These are phyloP conservation scores for Colletotrichum acutatum DNA, from an alignment of 2,329 filamentous ascomycete genomes.

Conservation along the genomic window DNA sequence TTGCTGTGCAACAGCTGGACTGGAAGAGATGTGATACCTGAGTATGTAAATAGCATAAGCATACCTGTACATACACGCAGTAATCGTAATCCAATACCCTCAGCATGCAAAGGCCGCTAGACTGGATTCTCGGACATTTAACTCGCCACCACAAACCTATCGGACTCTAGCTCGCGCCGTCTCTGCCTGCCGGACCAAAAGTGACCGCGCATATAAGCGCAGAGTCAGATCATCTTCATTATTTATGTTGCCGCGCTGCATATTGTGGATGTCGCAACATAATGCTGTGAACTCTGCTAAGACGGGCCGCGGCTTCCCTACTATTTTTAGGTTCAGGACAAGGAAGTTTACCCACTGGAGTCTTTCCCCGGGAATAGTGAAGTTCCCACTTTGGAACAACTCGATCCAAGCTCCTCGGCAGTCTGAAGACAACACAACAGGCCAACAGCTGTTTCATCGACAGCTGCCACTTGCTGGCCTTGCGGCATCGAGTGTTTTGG, in stretches of 20 bases:
- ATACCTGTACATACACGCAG: neutral
- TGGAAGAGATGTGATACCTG: neutral
- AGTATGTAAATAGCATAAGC: neutral
- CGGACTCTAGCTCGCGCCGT: neutral
- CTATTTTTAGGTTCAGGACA: neutral
- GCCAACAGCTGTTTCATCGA: neutral
- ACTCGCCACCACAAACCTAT: neutral
- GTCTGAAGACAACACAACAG: no score
- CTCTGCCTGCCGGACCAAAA: neutral
- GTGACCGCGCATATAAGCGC: neutral
- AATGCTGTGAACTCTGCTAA: neutral
- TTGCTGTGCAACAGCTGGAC: neutral
- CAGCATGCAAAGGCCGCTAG: no score
- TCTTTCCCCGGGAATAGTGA: neutral
- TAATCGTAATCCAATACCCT: neutral
- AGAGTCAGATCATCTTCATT: neutral
- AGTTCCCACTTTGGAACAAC: neutral
- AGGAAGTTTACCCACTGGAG: neutral
- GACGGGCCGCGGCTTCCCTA: neutral
- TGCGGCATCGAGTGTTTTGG: neutral
- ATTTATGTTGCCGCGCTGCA: neutral
- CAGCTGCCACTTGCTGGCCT: neutral
- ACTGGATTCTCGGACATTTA: no score
- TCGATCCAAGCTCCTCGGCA: neutral
- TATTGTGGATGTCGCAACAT: neutral